These are phyloP conservation scores for Aspergillus fumigatus DNA, from an alignment of 2,329 filamentous ascomycete genomes.

Conservation along the genomic window DNA sequence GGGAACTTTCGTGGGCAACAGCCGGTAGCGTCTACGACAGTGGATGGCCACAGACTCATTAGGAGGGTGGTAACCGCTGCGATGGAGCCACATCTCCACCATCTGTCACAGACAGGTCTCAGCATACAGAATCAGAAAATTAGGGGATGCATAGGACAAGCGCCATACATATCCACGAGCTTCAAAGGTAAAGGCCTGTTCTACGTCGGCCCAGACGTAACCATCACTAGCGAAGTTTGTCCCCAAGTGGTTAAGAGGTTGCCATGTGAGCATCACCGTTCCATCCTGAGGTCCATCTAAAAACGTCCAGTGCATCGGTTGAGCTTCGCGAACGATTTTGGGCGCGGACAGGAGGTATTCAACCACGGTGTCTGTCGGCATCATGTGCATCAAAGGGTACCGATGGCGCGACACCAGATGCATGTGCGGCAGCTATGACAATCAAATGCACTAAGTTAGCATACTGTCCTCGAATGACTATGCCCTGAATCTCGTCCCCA, in stretches of 20 bases:
- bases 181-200: conserved; percentile 72
- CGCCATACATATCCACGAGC: conserved; percentile 60
- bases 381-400: conserved; percentile 67
- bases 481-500: conserved; percentile 2
- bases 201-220: conserved; percentile 81
- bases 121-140: not conserved
- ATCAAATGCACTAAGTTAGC: conserved; percentile 6
- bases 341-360: conserved; percentile 80
- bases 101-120: conserved; percentile 50
- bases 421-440: conserved; percentile 70
- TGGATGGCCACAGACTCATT: conserved; percentile 70
- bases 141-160: conserved; percentile 5
- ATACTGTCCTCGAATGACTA: not conserved
- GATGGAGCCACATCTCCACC: conserved; percentile 83
- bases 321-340: conserved; percentile 75
- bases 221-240: conserved; percentile 84
- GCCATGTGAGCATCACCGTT: conserved; percentile 81
- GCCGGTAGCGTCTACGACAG: conserved; percentile 78
- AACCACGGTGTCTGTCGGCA: conserved; percentile 72
- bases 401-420: conserved; percentile 81
- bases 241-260: conserved; percentile 66
- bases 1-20: conserved; percentile 66
- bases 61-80: conserved; percentile 71
- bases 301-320: conserved; percentile 91
- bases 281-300: conserved; percentile 78